Conservation (phyloP, 805 yeast species). For the Peterozyma xylosa region DNA sequence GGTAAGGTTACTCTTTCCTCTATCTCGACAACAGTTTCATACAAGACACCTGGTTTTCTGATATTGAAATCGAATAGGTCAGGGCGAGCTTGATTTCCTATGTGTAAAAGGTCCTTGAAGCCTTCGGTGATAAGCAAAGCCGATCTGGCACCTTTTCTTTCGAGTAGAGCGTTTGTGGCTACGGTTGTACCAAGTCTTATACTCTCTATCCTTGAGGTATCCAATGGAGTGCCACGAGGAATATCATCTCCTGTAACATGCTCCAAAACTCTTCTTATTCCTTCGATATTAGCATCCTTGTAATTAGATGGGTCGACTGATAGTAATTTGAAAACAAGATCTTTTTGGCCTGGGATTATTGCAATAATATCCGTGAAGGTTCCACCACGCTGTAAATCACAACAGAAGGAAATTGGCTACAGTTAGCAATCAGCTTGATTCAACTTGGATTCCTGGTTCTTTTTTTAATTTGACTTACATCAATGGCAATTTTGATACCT, state of each 20-base stretch:
- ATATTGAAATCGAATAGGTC: slow-evolving; percentile 42
- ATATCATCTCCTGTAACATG: slow-evolving; percentile 24
- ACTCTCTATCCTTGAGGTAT: slow-evolving; percentile 28
- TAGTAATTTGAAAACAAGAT: slow-evolving; percentile 35
- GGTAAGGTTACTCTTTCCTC: slow-evolving; percentile 52
- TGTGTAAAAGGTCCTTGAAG: slow-evolving; percentile 40
- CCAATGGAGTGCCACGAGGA: slow-evolving; percentile 23
- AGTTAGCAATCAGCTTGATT: too few relatives aligned
- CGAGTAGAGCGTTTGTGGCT: slow-evolving; percentile 47
- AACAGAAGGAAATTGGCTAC: too few relatives aligned
- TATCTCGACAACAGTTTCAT: slow-evolving; percentile 34
- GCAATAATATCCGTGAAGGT: slow-evolving; percentile 40
- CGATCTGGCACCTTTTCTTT: slow-evolving; percentile 42
- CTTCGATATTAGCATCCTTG: slow-evolving; percentile 44
- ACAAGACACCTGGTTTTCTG: slow-evolving; percentile 37
- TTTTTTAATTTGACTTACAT: not conserved
- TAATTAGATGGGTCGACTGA: slow-evolving; percentile 43
- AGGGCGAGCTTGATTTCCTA: slow-evolving; percentile 48
- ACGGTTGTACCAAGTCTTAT: slow-evolving; percentile 44
- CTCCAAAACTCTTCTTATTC: slow-evolving; percentile 38
- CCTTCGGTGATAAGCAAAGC: slow-evolving; percentile 43
- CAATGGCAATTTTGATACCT: slow-evolving; percentile 6
- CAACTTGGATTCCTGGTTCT: not conserved
- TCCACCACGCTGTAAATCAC: slow-evolving; percentile 26
- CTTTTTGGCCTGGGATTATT: slow-evolving; percentile 29